A percentile compares a stretch with the other conserved stretches of the same genome.
phyloP scores from a whole-genome alignment of 495 filamentous ascomycete genomes.

The Xylaria curta region DNA sequence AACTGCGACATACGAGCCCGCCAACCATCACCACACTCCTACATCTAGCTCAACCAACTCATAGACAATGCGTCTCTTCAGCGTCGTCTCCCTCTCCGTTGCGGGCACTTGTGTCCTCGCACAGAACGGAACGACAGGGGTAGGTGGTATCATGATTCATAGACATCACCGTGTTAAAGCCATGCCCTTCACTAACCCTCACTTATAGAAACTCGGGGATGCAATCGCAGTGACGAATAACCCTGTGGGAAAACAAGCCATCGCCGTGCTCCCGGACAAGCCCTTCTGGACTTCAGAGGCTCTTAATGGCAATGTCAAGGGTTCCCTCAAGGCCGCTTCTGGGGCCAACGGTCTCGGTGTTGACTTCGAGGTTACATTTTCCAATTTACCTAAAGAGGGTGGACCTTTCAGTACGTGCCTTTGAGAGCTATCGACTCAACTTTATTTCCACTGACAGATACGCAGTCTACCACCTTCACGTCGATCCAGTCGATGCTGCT shows the following conservation, averaged over 20 bases:
- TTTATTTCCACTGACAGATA: constrained; percentile 18
- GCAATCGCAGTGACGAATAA: constrained; percentile 68
- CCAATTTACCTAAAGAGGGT: constrained; percentile 67
- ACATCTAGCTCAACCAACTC: background rate
- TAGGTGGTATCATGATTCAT: constrained; percentile 36
- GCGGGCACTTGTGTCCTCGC: constrained; percentile 39
- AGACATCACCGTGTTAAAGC: background rate
- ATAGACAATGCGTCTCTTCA: constrained; percentile 7
- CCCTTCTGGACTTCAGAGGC: constrained; percentile 53
- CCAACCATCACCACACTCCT: background rate
- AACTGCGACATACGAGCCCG: too few species aligned
- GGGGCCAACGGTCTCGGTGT: constrained; percentile 67
- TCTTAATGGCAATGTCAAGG: constrained; percentile 63
- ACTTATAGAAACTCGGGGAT: constrained; percentile 52
- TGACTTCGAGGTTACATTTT: constrained; percentile 64
- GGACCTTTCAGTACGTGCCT: constrained; percentile 73
- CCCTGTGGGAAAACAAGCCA: constrained; percentile 63
- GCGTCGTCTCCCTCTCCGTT: constrained; percentile 1
- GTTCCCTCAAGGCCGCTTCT: constrained; percentile 63
- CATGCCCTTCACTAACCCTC: constrained; percentile 30
- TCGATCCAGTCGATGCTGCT: constrained; percentile 68
- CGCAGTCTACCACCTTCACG: constrained; percentile 86
- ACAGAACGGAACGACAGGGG: constrained; percentile 44
- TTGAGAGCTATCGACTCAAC: background rate
- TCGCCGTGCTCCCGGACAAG: constrained; percentile 63